Conservation (phyloP, 192 early-diverging fungal genomes). For the Geosiphon pyriformis region DNA sequence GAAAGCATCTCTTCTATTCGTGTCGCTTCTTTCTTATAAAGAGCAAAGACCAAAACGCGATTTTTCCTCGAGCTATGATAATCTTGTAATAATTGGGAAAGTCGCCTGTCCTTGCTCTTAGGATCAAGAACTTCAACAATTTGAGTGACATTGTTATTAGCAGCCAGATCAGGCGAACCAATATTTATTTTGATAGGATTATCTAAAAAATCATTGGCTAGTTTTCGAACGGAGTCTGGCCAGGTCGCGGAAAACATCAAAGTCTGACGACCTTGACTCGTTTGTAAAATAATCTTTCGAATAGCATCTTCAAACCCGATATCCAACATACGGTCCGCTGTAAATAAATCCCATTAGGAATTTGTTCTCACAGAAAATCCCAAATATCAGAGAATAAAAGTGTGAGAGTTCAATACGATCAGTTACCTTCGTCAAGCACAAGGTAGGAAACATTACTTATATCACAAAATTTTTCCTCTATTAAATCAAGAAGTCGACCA, state of each 20-base stretch:
- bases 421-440: slow-evolving; percentile 80
- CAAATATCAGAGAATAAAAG: too few species aligned
- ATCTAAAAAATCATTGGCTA: slow-evolving; percentile 76
- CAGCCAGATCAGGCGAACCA: slow-evolving; percentile 82
- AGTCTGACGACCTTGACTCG: slow-evolving; percentile 74
- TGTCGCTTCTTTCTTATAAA: slow-evolving; percentile 95
- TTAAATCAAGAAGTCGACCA: slow-evolving; percentile 88
- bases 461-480: slow-evolving; percentile 76
- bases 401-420: too few species aligned
- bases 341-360: background rate
- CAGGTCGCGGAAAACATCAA: slow-evolving; percentile 97
- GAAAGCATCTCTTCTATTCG: slow-evolving; percentile 70
- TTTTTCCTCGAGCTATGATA: slow-evolving; percentile 85
- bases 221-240: slow-evolving; percentile 83
- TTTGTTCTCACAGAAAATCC: too few species aligned
- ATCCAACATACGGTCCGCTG: slow-evolving; percentile 95
- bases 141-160: slow-evolving; percentile 81
- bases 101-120: slow-evolving; percentile 64
- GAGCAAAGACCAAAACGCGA: slow-evolving; percentile 87
- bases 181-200: slow-evolving; percentile 79
- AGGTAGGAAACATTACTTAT: slow-evolving; percentile 77
- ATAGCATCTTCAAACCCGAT: slow-evolving; percentile 91
- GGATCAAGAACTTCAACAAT: slow-evolving; percentile 86
- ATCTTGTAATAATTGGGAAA: slow-evolving; percentile 70
- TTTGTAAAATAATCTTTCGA: slow-evolving; percentile 74